Conservation (phyloP, 108 stramenopile species). For the Chaetoceros muelleri region DNA sequence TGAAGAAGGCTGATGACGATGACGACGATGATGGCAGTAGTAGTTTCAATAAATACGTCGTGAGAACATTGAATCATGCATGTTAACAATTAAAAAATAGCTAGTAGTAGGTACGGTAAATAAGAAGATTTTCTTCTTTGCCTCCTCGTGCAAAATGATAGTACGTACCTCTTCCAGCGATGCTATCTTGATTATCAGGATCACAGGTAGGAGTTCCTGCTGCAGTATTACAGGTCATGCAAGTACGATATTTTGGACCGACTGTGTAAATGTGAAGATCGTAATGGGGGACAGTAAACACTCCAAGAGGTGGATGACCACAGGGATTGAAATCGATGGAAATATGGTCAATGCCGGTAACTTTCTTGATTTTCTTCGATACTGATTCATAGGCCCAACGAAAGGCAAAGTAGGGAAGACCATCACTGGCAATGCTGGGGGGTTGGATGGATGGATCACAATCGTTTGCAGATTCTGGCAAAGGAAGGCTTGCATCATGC, state of each 20-base stretch:
- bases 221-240: background rate
- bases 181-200: background rate
- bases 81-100: too few species aligned
- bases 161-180: background rate
- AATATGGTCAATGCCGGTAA: slow-evolving; percentile 4
- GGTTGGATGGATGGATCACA: slow-evolving; percentile 1
- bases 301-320: slow-evolving; percentile 5
- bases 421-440: background rate
- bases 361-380: background rate
- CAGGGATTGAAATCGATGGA: slow-evolving; percentile 2
- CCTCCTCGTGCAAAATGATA: too few species aligned
- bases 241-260: background rate
- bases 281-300: background rate
- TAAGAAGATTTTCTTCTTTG: background rate
- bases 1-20: too few species aligned
- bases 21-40: too few species aligned
- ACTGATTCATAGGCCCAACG: background rate
- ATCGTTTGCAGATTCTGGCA: too few species aligned
- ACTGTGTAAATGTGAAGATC: background rate
- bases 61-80: too few species aligned
- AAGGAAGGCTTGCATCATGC: slow-evolving; percentile 2
- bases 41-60: too few species aligned
- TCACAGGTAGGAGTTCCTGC: background rate
- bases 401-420: slow-evolving; percentile 1
- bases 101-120: too few species aligned